Evolutionary conservation across 2,329 filamentous ascomycete genomes (phyloP).

Genomic region (Beauveria asiatica): DNA sequence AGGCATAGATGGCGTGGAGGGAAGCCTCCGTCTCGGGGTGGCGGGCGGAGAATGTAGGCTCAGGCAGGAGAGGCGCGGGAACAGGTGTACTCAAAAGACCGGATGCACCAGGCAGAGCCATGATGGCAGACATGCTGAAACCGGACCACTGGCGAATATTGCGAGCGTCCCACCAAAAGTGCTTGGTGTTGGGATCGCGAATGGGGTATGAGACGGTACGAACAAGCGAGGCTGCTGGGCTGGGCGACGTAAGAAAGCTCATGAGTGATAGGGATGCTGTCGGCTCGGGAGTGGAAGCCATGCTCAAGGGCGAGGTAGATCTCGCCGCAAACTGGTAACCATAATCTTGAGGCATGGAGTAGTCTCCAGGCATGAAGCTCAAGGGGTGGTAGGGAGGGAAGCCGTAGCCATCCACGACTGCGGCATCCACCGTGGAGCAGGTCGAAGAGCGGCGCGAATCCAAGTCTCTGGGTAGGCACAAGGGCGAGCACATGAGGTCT

Average conservation of each 20-base stretch:
- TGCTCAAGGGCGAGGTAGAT: conserved; percentile 36
- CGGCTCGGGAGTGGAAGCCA: conserved; percentile 34
- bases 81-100: conserved; percentile 65
- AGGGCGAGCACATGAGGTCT: conserved; percentile 59
- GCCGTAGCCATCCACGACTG: conserved; percentile 61
- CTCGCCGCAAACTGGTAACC: conserved; percentile 38
- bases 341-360: conserved; percentile 26
- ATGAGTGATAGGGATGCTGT: conserved; percentile 60
- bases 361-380: conserved; percentile 34
- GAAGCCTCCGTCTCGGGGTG: conserved; percentile 71
- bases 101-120: conserved; percentile 63
- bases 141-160: conserved; percentile 76
- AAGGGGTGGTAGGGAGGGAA: conserved; percentile 80
- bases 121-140: conserved; percentile 67
- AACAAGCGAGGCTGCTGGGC: conserved; percentile 75
- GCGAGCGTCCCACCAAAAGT: conserved; percentile 95
- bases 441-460: conserved; percentile 52
- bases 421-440: conserved; percentile 57
- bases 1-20: conserved; percentile 66
- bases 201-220: conserved; percentile 64
- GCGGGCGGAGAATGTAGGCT: conserved; percentile 47
- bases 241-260: conserved; percentile 68
- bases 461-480: conserved; percentile 41
- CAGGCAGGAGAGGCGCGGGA: conserved; percentile 51
- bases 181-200: conserved; percentile 60